These are phyloP conservation scores for Podosphaera xanthii DNA, from an alignment of 2,329 filamentous ascomycete genomes.

Conservation along the genomic window DNA sequence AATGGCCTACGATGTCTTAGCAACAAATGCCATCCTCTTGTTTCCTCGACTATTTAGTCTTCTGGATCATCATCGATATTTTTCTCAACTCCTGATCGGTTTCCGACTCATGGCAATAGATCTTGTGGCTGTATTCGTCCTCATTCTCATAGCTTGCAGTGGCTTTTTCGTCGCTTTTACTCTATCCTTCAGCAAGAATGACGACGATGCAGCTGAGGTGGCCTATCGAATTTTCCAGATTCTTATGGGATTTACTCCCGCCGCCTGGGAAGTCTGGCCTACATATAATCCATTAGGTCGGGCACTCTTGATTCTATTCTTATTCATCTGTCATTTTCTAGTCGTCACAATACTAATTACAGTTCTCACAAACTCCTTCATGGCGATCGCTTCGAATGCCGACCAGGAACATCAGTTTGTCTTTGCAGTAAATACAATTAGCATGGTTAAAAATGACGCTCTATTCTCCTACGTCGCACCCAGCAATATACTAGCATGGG, in stretches of 20 bases:
- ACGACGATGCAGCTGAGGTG: conserved; percentile 48
- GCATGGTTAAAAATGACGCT: conserved; percentile 95
- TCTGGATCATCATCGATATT: conserved; percentile 86
- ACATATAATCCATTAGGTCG: conserved; percentile 60
- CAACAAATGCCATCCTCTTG: conserved; percentile 70
- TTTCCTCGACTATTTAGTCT: conserved; percentile 83
- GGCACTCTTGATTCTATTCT: conserved; percentile 52
- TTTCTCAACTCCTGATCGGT: conserved; percentile 80
- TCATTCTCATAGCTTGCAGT: conserved; percentile 73
- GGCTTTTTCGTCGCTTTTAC: conserved; percentile 94
- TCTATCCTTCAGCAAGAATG: conserved; percentile 47
- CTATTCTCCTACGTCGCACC: conserved; percentile 86
- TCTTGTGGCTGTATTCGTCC: conserved; percentile 58
- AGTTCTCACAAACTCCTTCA: conserved; percentile 90
- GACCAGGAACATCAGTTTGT: conserved; percentile 83
- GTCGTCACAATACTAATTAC: conserved; percentile 89
- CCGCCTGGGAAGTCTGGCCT: conserved; percentile 70
- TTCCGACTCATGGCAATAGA: conserved; percentile 89
- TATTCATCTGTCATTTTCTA: conserved; percentile 88
- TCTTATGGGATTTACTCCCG: conserved; percentile 85
- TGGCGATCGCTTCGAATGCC: conserved; percentile 81
- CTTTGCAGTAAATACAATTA: conserved; percentile 91
- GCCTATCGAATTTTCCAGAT: conserved; percentile 86
- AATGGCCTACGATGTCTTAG: conserved; percentile 83
- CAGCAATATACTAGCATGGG: conserved; percentile 76